phyloP scores from a whole-genome alignment of 441 rosid genomes.

The Monsonia emarginata region DNA sequence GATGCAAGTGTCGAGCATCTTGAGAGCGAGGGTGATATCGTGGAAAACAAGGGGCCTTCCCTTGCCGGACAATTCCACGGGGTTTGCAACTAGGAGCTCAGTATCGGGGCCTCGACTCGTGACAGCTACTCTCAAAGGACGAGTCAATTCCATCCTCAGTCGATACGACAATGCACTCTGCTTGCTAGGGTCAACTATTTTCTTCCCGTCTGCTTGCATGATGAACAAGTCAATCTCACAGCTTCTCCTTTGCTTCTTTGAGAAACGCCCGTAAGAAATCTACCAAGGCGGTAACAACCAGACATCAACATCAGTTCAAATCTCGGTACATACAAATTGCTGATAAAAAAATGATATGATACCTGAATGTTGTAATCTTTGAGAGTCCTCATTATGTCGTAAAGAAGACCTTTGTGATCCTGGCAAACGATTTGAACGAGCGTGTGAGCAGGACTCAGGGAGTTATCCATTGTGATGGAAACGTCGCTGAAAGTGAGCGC shows the following conservation, averaged over 20 bases:
- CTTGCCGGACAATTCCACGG: constrained; percentile 82
- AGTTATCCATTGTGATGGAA: constrained; percentile 65
- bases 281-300: constrained; percentile 18
- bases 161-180: constrained; percentile 51
- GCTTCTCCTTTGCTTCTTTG: constrained; percentile 37
- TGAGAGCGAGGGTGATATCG: constrained; percentile 73
- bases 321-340: no score
- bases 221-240: constrained; percentile 82
- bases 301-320: no score
- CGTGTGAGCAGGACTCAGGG: constrained; percentile 68
- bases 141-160: constrained; percentile 48
- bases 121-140: constrained; percentile 69
- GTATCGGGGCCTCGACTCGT: constrained; percentile 82
- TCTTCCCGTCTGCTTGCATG: constrained; percentile 68
- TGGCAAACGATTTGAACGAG: constrained; percentile 71
- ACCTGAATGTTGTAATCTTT: constrained; percentile 89
- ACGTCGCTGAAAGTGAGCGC: constrained; percentile 30
- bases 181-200: constrained; percentile 70
- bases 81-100: constrained; percentile 75
- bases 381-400: constrained; percentile 79
- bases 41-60: constrained; percentile 86
- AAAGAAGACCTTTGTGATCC: constrained; percentile 83
- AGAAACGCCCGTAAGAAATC: constrained; percentile 86
- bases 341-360: no score
- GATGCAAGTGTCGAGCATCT: constrained; percentile 57